Evolutionary conservation across 148 eudicot genomes (phyloP).

Genomic region (Limonium bicolor): DNA sequence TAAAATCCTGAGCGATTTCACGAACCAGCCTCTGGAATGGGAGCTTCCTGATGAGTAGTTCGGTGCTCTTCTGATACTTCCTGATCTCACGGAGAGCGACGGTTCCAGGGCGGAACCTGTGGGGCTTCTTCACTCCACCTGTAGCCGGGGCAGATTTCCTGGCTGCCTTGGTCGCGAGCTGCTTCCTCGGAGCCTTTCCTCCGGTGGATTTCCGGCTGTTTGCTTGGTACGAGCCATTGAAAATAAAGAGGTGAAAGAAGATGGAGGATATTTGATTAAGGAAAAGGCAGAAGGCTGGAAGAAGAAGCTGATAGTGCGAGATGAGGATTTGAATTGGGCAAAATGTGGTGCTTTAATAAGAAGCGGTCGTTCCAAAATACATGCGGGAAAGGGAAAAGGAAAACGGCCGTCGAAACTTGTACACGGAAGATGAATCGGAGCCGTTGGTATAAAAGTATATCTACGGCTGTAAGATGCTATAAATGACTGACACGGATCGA

Average conservation of each 20-base stretch:
- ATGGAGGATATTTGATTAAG: background rate
- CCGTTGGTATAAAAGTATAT: background rate
- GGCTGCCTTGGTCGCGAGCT: slow-evolving; percentile 6
- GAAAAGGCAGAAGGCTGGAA: no score
- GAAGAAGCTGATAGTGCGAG: no score
- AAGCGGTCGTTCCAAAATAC: background rate
- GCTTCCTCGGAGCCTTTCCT: slow-evolving; percentile 7
- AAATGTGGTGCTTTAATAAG: no score
- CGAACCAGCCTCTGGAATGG: slow-evolving; percentile 9
- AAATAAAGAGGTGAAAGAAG: background rate
- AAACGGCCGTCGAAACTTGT: background rate
- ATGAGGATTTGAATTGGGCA: no score
- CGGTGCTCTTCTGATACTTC: slow-evolving; percentile 9
- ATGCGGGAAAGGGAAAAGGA: background rate
- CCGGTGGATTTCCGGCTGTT: slow-evolving; percentile 6
- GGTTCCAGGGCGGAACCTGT: slow-evolving; percentile 8
- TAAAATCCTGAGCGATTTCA: slow-evolving; percentile 8
- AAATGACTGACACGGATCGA: background rate
- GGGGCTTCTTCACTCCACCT: slow-evolving; percentile 12
- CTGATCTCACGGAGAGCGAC: slow-evolving; percentile 8
- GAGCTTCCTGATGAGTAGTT: slow-evolving; percentile 6
- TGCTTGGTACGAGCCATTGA: slow-evolving; percentile 9
- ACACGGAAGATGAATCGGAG: background rate
- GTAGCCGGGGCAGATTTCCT: slow-evolving; percentile 10
- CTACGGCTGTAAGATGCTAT: background rate